A percentile compares a stretch with the other conserved stretches of the same genome.
Evolutionary conservation across 2,329 filamentous ascomycete genomes (phyloP).

Genomic region (Fusarium udum): DNA sequence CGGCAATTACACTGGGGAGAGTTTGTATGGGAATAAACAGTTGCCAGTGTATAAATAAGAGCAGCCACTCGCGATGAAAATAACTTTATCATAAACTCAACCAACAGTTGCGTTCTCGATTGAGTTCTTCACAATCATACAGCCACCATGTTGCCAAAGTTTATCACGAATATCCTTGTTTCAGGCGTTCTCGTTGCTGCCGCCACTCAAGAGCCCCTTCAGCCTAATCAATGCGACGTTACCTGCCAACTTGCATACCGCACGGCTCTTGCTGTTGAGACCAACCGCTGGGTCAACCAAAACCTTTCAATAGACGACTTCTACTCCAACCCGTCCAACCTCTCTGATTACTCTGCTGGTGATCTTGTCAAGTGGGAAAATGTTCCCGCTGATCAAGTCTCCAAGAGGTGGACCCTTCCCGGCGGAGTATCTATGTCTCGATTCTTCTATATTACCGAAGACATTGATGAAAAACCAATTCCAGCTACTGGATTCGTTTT

Average conservation of each 20-base stretch:
- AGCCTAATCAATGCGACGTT: slow-evolving; percentile 8
- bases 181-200: neutral
- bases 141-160: neutral
- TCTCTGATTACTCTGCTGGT: neutral
- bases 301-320: neutral
- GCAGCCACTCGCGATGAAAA: neutral
- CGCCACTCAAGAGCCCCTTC: neutral
- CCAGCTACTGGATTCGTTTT: slow-evolving; percentile 9
- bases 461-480: slow-evolving; percentile 12
- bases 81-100: neutral
- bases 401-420: slow-evolving; percentile 9
- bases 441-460: slow-evolving; percentile 16
- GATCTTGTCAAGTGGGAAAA: slow-evolving; percentile 24
- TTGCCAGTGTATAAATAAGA: neutral
- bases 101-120: neutral
- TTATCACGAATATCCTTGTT: neutral
- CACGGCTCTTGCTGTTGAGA: neutral
- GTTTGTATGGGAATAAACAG: neutral
- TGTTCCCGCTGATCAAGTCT: neutral
- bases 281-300: slow-evolving; percentile 3
- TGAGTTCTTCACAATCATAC: too few relatives aligned
- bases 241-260: slow-evolving; percentile 8
- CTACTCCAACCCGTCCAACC: slow-evolving; percentile 11
- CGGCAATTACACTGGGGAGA: neutral
- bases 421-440: neutral